Evolutionary conservation across 140 eudicot genomes (phyloP), one percentile per base, ranked within the genome.

Genomic region (Erigeron philadelphicus): DNA sequence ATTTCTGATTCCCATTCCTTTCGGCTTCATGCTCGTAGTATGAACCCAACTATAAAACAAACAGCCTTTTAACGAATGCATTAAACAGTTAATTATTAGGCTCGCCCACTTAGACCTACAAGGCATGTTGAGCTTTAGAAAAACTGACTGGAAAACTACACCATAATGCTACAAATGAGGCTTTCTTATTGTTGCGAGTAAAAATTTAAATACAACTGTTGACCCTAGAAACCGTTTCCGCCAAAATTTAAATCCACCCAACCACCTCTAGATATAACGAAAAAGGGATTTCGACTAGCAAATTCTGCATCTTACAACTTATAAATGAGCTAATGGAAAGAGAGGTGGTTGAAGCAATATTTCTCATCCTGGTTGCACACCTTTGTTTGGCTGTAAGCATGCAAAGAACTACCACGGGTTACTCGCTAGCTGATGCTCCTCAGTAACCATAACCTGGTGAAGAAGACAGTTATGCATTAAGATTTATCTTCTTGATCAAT

Each of bases 371-470:
- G 40, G 54, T 64, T 64, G 54, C 69, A 41, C 50, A 64, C 19
- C 40, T 64, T 42, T 64, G 46, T 42, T 43, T 13, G 19, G 5
- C 42, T 18, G 23, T 12, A 17, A 41, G 18, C 7, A 61, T 11
- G 70, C 44, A 61, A 48, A 65, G 41, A 65, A 44, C 78, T 25
- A 55, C 58, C 19, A 55, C 16, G 13, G 74, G 67, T 18, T 59
- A 48, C 52, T 40, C 19, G 64, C 77, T 63, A 41, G 71, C 40
- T 46, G 53, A 41, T 43, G 48, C 78, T 19, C 66, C 68, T 71
- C 54, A 77, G 73, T 77, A 77, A 47, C 81, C 81, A 40, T 77
- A 77, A 75, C 79, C 79, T 75, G 55, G 38, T 11, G 15, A 59
- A 5, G 13, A 18, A 66, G 16, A 43, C 6, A 1, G 57, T 4